These are phyloP conservation scores for Urtica urens DNA, from an alignment of 306 rosid species.

Conservation along the genomic window DNA sequence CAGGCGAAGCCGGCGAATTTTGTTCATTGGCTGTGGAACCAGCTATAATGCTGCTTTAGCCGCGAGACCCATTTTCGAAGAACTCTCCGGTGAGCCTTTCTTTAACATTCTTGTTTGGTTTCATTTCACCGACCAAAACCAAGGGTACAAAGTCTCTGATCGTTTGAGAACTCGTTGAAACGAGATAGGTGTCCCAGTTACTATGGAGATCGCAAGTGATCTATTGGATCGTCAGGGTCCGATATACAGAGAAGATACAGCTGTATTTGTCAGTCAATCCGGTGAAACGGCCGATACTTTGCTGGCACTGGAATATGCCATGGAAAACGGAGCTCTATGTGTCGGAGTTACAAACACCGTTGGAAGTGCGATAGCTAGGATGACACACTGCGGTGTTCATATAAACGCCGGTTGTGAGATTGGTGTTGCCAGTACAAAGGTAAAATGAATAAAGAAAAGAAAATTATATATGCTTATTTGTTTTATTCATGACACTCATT, in stretches of 20 bases:
- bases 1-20: constrained; percentile 88
- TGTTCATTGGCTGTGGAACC: constrained; percentile 93
- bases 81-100: constrained; percentile 77
- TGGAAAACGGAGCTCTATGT: constrained; percentile 89
- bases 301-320: constrained; percentile 81
- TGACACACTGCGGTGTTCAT: constrained; percentile 93
- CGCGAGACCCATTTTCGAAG: constrained; percentile 94
- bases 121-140: too few species aligned
- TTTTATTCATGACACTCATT: not conserved
- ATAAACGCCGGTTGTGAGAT: constrained; percentile 98
- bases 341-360: constrained; percentile 95
- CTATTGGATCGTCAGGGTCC: constrained; percentile 94
- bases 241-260: constrained; percentile 90
- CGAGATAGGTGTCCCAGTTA: constrained; percentile 77
- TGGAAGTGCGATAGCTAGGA: constrained; percentile 92
- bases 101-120: constrained; percentile 6
- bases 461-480: constrained; percentile 16
- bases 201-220: constrained; percentile 99
- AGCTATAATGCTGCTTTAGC: constrained; percentile 99
- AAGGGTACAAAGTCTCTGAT: too few species aligned
- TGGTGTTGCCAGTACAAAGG: constrained; percentile 99
- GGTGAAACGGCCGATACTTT: constrained; percentile 98
- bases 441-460: constrained; percentile 20
- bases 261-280: constrained; percentile 94
- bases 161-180: constrained; percentile 16